Base-by-base conservation (phyloP, 345 rosid species). In the Pseudoturritis turrita region DNA sequence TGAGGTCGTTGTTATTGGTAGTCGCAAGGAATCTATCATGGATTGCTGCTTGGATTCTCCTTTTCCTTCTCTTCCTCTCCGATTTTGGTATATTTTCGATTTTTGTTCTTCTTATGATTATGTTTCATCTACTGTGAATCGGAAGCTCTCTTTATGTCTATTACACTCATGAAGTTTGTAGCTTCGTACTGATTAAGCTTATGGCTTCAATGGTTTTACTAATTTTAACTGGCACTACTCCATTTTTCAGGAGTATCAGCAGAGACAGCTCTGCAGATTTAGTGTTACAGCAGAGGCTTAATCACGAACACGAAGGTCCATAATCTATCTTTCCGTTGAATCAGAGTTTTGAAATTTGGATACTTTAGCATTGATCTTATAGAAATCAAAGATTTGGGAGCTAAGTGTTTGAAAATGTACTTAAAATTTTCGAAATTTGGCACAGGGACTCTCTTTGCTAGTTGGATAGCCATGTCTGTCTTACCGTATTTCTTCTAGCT, bases 21-120 rank as follows among this genome's bases (percentile, higher is more conserved):
- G 98, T 50, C 81, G 91, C 35, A 88, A 76, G 78, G 98, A 91
- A 25, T 83, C 98, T 4, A 76, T 88, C 33, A 78, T 89, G 21
- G 95, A 88, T 77, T 91, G 85, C 49, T 91, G 96, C 71, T 81
- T 81, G 68, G 90, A 83, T 31, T 88, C 96, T 36, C 88, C 88
- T 25, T 82, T 88, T 55, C 82, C 41, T 58, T 83, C 88, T 21
- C 72, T 85, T 18, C 82, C 87, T 29, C 76, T 94, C 37, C 87
- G 95, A 26, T 91, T 83, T 81, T 94, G 98, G 98, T 89, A 88
- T 43, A n/a, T 55, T 3, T 3, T 40, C 0, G 33, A 18, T 18
- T 18, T 57, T 18, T 46, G n/a, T 15, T 72, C 10, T 2, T 29
- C 26, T 28, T 1, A 3, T 60, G 25, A 46, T 41, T 53, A 22